These are phyloP conservation scores for Parafenestella ontariensis DNA, from an alignment of 2,329 filamentous ascomycete species.

Conservation along the genomic window DNA sequence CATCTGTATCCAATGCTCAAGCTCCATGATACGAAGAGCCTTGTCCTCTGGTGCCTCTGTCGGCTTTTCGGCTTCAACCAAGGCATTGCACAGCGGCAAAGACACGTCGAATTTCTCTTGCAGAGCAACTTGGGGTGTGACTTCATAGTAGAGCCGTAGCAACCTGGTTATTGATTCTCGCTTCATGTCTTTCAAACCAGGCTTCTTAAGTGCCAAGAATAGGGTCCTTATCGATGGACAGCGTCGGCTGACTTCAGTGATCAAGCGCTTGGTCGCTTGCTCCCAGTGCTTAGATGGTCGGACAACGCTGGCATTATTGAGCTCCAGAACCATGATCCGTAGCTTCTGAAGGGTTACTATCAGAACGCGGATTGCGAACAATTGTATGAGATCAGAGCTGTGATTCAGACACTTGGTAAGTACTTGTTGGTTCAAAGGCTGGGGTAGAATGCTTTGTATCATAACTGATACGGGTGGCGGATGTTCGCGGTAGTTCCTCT, in stretches of 20 bases:
- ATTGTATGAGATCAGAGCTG: slow-evolving; percentile 78
- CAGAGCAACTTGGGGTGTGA: slow-evolving; percentile 78
- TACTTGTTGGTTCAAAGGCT: slow-evolving; percentile 79
- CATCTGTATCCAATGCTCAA: slow-evolving; percentile 82
- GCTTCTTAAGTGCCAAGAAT: slow-evolving; percentile 74
- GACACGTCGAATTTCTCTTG: slow-evolving; percentile 91
- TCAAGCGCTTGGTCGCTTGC: slow-evolving; percentile 70
- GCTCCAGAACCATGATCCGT: slow-evolving; percentile 66
- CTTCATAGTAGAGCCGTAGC: slow-evolving; percentile 83
- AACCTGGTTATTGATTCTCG: slow-evolving; percentile 80
- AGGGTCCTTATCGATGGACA: slow-evolving; percentile 85
- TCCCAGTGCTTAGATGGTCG: slow-evolving; percentile 65
- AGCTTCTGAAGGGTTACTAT: slow-evolving; percentile 83
- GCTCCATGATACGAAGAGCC: slow-evolving; percentile 71
- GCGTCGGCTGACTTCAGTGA: slow-evolving; percentile 77
- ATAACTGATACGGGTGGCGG: slow-evolving; percentile 82
- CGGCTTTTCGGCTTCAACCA: slow-evolving; percentile 65
- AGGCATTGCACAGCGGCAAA: slow-evolving; percentile 71
- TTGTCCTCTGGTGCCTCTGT: slow-evolving; percentile 53
- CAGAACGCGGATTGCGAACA: slow-evolving; percentile 83
- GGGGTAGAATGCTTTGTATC: slow-evolving; percentile 85
- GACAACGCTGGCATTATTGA: slow-evolving; percentile 56
- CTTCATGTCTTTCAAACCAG: slow-evolving; percentile 75
- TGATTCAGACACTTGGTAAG: slow-evolving; percentile 80
- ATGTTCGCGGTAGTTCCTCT: slow-evolving; percentile 65